Evolutionary conservation across 352 stramenopile species (phyloP).

Genomic region (Globisporangium orthogonon): DNA sequence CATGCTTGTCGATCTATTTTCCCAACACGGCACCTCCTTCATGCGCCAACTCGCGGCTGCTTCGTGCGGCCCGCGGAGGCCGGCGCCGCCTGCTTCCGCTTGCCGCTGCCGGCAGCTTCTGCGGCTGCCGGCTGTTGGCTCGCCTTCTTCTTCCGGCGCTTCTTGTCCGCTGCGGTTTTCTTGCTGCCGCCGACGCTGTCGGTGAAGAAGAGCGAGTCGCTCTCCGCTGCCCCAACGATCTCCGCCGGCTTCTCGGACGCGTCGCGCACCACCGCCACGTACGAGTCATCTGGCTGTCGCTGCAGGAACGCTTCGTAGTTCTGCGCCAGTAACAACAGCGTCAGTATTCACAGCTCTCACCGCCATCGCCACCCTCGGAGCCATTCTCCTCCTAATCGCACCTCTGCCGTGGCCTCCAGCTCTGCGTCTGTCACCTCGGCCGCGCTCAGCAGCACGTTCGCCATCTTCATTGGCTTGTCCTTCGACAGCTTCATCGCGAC

Average conservation of each 20-base stretch:
- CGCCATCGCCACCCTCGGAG: too few species aligned
- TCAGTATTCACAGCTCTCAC: background rate
- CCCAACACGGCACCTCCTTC: background rate
- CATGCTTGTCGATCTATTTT: too few species aligned
- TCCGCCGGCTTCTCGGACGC: background rate
- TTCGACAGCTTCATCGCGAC: conserved; percentile 27
- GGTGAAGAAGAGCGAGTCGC: conserved; percentile 42
- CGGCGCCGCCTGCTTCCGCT: conserved; percentile 1
- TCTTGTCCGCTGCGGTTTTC: conserved; percentile 19
- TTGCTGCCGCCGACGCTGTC: conserved; percentile 50
- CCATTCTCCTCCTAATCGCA: conserved; percentile 14
- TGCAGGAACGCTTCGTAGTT: conserved; percentile 36
- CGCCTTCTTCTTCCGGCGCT: conserved; percentile 19
- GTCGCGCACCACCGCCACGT: conserved; percentile 6
- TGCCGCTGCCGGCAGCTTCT: background rate
- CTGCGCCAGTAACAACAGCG: conserved; percentile 14
- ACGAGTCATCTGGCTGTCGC: conserved; percentile 16
- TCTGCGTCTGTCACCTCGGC: conserved; percentile 32
- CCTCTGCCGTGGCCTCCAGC: conserved; percentile 35
- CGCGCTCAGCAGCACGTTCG: conserved; percentile 42
- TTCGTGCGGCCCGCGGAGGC: background rate
- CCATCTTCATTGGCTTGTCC: conserved; percentile 26
- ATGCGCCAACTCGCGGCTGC: background rate
- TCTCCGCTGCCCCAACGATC: conserved; percentile 1
- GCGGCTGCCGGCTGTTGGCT: conserved; percentile 2